Conservation (phyloP, 1,284 basidiomycete species). For the Tetrapyrgos nigripes region DNA sequence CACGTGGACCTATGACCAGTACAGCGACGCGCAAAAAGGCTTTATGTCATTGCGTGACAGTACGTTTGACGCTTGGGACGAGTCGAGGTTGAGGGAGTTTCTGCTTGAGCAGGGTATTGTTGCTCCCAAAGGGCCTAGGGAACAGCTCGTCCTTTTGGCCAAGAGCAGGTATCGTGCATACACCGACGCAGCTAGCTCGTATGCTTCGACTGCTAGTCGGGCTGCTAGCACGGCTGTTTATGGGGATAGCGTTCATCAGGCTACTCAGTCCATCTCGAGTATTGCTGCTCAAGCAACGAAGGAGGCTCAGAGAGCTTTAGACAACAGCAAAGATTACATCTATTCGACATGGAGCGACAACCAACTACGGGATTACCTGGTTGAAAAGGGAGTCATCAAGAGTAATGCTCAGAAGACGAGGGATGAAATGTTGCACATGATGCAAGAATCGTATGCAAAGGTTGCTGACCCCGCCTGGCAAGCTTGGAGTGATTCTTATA, state of each 20-base stretch:
- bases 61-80: conserved; percentile 81
- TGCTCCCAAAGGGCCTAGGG: conserved; percentile 77
- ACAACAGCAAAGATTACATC: conserved; percentile 84
- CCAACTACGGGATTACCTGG: conserved; percentile 72
- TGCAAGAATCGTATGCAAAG: conserved; percentile 73
- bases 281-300: conserved; percentile 58
- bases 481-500: conserved; percentile 86
- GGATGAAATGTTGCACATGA: conserved; percentile 72
- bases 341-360: conserved; percentile 90
- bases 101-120: conserved; percentile 89
- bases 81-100: conserved; percentile 81
- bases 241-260: conserved; percentile 56
- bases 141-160: conserved; percentile 81
- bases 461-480: conserved; percentile 74
- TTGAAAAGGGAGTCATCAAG: conserved; percentile 76
- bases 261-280: conserved; percentile 50
- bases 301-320: conserved; percentile 62
- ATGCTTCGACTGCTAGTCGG: conserved; percentile 57
- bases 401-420: conserved; percentile 56
- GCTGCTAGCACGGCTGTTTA: conserved; percentile 64
- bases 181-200: conserved; percentile 57
- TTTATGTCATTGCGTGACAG: conserved; percentile 63
- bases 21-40: conserved; percentile 66
- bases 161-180: conserved; percentile 73
- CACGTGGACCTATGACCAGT: conserved; percentile 67